Evolutionary conservation across 352 stramenopile genomes (phyloP).

Genomic region (Phytopythium vexans): DNA sequence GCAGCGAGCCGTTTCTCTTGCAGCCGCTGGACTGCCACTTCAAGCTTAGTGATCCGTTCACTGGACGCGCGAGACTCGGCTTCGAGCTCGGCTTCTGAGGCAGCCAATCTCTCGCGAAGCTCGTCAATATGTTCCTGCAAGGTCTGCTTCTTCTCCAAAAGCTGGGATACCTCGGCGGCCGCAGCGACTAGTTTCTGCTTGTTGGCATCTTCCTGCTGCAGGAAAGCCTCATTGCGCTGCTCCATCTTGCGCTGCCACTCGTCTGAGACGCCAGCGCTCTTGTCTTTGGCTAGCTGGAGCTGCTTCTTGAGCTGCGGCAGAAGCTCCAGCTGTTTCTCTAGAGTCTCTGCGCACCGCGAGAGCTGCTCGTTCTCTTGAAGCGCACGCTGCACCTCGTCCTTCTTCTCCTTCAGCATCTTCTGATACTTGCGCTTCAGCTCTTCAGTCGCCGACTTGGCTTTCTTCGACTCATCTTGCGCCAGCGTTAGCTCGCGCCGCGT

Average conservation of each 20-base stretch:
- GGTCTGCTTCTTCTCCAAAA: slow-evolving; percentile 22
- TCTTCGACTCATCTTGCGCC: slow-evolving; percentile 35
- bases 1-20: slow-evolving; percentile 26
- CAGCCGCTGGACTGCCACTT: slow-evolving; percentile 14
- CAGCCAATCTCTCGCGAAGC: slow-evolving; percentile 3
- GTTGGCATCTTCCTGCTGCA: slow-evolving; percentile 49
- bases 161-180: slow-evolving; percentile 15
- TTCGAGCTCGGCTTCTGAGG: too few relatives aligned
- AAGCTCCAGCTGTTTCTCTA: slow-evolving; percentile 37
- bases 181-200: slow-evolving; percentile 29
- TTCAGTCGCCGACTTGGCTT: slow-evolving; percentile 13
- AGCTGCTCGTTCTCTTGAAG: slow-evolving; percentile 49
- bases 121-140: slow-evolving; percentile 22
- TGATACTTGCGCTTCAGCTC: slow-evolving; percentile 24
- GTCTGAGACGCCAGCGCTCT: slow-evolving; percentile 19
- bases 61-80: too few relatives aligned
- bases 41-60: too few relatives aligned
- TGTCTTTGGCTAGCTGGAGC: slow-evolving; percentile 45
- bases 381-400: slow-evolving; percentile 41
- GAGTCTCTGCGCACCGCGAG: slow-evolving; percentile 17
- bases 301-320: slow-evolving; percentile 52
- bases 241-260: slow-evolving; percentile 18
- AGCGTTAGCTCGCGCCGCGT: slow-evolving; percentile 11
- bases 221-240: slow-evolving; percentile 45
- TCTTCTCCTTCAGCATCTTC: slow-evolving; percentile 47